Evolutionary conservation across 192 early-diverging fungal species (phyloP), one percentile per base, ranked within the genome.

Genomic region (Powellomyces hirtus): DNA sequence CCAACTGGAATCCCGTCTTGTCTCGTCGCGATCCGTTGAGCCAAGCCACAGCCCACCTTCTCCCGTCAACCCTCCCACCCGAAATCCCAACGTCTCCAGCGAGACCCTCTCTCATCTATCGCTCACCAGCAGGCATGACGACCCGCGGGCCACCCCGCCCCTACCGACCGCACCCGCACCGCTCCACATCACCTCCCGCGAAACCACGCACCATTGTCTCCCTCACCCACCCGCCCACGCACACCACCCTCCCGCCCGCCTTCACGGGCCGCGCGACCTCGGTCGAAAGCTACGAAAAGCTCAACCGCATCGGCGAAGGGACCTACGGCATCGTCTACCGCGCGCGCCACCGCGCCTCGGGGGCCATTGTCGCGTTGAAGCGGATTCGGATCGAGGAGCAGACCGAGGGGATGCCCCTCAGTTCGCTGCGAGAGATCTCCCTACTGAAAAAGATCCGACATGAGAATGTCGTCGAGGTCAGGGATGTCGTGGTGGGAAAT

Each of bases 281-380:
- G 33, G 81, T 86, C 31, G 71, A 82, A 42, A 59, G 51, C 10
- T 86, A 71, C 53, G 59, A 76, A 40, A 84, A 84, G 70, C 56
- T 84, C 26, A 75, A 74, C 31, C 73, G 85, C 42, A 79, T 96
- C 20, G 94, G 94, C 40, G 93, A 96, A 72, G 93, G 94, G 35
- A 95, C 93, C 10, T 95, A 95, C 77, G 94, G 94, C 18, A 88
- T 96, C 42, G 94, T 94, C 8, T 94, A 94, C 80, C 81, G 79
- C 71, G 86, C 62, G 14, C 24, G 49, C 5, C 27, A 70, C 31
- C 49, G 59, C 13, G 27, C 61, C 44, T 79, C 74, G 10, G 60
- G 70, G 30, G 29, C 60, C n/a, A 63, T 85, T 14, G 84, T 86
- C 1, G 89, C 89, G 0, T 59, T 90, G 31, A 90, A 90, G 70